Evolutionary conservation across 139 green algal genomes (phyloP).

Genomic region (Coelastrella sp.): DNA sequence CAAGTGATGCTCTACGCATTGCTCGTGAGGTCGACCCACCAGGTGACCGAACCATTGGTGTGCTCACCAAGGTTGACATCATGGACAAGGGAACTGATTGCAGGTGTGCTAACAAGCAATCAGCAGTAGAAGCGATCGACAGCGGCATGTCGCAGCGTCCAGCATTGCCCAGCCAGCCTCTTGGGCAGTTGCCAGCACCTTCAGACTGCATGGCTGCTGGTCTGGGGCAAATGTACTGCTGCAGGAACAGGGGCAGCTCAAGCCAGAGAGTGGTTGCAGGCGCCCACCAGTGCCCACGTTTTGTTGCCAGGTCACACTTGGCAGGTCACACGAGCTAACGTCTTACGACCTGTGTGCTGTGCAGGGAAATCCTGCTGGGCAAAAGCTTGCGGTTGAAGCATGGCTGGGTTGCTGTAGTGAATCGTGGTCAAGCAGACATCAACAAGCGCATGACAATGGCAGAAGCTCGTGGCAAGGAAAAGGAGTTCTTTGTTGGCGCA

Average conservation of each 20-base stretch:
- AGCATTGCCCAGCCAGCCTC: background rate
- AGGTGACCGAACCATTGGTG: conserved; percentile 69
- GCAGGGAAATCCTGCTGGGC: conserved; percentile 87
- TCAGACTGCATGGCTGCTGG: no score
- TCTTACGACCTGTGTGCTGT: no score
- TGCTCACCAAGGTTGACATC: conserved; percentile 98
- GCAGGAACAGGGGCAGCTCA: no score
- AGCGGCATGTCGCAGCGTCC: no score
- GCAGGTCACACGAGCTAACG: no score
- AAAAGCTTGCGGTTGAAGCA: conserved; percentile 82
- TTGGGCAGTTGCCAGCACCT: background rate
- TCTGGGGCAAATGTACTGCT: no score
- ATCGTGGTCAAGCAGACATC: conserved; percentile 94
- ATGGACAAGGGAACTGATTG: conserved; percentile 98
- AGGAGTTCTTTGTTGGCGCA: conserved; percentile 87
- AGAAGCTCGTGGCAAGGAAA: conserved; percentile 76
- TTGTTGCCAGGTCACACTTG: no score
- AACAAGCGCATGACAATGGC: conserved; percentile 85
- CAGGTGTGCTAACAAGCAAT: no score
- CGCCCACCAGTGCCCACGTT: no score
- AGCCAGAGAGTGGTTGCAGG: no score
- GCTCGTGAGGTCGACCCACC: conserved; percentile 89
- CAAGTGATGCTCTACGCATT: conserved; percentile 95
- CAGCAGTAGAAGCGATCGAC: no score
- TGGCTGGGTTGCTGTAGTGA: conserved; percentile 96